Conservation (phyloP, 2,329 filamentous ascomycete genomes). For the Fusarium veterinarium region DNA sequence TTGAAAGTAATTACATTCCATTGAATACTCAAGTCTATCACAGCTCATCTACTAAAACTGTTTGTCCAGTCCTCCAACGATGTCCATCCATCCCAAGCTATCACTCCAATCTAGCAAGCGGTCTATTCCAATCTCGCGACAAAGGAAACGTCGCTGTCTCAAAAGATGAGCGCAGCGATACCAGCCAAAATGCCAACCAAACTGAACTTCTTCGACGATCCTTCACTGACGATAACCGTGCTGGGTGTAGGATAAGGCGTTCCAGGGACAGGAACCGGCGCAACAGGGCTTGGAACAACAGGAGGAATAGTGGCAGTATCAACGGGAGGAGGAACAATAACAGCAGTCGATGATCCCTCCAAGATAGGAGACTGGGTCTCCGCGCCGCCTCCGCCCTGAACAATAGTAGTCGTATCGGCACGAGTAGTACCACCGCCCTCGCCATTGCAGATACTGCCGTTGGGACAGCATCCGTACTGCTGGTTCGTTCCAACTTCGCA, state of each 20-base stretch:
- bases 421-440: conserved; percentile 40
- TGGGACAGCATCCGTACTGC: conserved; percentile 47
- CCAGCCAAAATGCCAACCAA: conserved; percentile 41
- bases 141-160: background rate
- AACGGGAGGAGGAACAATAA: conserved; percentile 8
- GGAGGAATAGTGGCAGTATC: background rate
- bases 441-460: conserved; percentile 44
- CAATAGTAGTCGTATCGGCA: conserved; percentile 19
- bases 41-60: background rate
- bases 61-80: background rate
- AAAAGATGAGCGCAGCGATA: conserved; percentile 34
- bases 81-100: background rate
- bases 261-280: conserved; percentile 11
- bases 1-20: conserved; percentile 23
- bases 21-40: background rate
- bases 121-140: background rate
- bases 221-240: conserved; percentile 31
- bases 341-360: conserved; percentile 19
- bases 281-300: background rate
- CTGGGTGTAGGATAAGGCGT: conserved; percentile 18
- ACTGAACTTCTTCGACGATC: conserved; percentile 26
- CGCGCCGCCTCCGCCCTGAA: background rate
- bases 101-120: background rate
- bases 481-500: conserved; percentile 45
- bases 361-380: conserved; percentile 6